Evolutionary conservation across 768 basidiomycete species (phyloP).

Genomic region (Xanthoconium purpureum): DNA sequence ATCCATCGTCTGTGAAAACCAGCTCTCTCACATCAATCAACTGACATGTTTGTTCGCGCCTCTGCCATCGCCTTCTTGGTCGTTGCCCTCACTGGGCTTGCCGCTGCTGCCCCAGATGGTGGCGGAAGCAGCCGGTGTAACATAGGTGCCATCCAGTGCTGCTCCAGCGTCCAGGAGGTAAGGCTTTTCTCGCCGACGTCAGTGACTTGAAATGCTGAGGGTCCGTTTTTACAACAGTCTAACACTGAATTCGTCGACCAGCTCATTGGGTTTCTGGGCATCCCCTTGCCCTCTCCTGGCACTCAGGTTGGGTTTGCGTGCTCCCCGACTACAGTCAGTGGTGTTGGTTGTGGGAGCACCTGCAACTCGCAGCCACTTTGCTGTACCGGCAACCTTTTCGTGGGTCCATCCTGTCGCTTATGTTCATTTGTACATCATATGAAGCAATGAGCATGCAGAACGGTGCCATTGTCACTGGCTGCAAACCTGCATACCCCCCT

Average conservation of each 20-base stretch:
- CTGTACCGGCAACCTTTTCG: not conserved
- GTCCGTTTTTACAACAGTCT: not conserved
- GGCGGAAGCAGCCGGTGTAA: slow-evolving; percentile 33
- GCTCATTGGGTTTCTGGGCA: not conserved
- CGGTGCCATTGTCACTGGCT: too few relatives aligned
- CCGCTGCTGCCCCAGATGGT: slow-evolving; percentile 1
- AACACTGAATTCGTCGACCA: not conserved
- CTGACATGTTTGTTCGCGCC: slow-evolving; percentile 4
- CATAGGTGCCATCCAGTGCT: slow-evolving; percentile 34
- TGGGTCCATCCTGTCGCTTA: not conserved
- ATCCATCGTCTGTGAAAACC: too few relatives aligned
- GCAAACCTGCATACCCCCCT: too few relatives aligned
- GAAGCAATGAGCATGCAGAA: not conserved
- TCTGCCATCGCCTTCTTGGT: slow-evolving; percentile 1
- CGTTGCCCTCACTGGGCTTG: too few relatives aligned
- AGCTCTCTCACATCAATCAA: too few relatives aligned
- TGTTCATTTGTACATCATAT: not conserved
- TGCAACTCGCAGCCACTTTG: not conserved
- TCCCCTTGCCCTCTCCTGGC: not conserved
- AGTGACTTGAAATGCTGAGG: not conserved
- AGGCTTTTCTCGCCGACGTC: not conserved
- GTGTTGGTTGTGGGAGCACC: not conserved
- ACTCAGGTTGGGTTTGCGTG: too few relatives aligned
- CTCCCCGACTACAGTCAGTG: not conserved
- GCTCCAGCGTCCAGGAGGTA: not conserved